A percentile compares a stretch with the other conserved stretches of the same genome.
These are phyloP conservation scores for Thinopyrum elongatum DNA, from an alignment of 176 grass and related monocot species.

Conservation along the genomic window DNA sequence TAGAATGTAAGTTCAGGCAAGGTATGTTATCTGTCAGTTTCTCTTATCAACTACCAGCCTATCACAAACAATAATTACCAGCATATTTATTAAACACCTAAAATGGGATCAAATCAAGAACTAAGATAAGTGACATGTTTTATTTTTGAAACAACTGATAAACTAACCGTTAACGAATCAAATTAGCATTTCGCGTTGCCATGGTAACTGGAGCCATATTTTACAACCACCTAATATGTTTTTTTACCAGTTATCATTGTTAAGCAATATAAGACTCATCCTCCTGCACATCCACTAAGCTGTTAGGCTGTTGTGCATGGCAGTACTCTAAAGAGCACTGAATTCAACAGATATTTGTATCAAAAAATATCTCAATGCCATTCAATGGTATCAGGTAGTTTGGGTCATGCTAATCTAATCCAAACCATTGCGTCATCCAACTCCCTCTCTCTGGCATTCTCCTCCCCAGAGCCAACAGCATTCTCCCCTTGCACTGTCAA, in stretches of 20 bases:
- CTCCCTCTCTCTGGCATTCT: neutral
- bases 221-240: neutral
- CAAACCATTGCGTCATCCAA: neutral
- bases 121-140: conserved; percentile 1
- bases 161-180: neutral
- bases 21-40: neutral
- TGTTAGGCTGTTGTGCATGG: neutral
- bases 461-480: neutral
- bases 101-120: conserved; percentile 14
- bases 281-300: neutral
- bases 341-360: neutral
- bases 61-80: neutral
- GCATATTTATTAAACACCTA: neutral
- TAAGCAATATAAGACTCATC: neutral
- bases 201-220: neutral
- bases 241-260: neutral
- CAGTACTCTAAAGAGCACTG: neutral
- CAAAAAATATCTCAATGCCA: neutral
- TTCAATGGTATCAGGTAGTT: neutral
- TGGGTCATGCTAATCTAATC: neutral
- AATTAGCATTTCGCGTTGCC: neutral
- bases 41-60: neutral
- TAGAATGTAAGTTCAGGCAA: neutral
- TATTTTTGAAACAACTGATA: conserved; percentile 3
- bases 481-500: neutral